Evolutionary conservation across 441 rosid genomes (phyloP).

Genomic region (Arabidopsis hybrid): DNA sequence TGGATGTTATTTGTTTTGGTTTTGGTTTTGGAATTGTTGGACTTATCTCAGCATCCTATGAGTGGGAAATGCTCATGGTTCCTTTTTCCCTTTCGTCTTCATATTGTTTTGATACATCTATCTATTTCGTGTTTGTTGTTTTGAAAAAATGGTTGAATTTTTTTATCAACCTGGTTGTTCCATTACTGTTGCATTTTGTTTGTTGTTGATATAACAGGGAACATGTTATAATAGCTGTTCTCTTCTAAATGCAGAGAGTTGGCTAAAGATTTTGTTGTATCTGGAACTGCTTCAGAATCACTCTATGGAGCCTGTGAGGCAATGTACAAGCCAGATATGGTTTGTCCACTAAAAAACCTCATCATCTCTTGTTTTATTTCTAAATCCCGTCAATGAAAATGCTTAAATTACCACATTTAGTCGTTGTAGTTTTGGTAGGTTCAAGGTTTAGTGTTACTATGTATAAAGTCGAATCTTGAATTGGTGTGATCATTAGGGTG

Average conservation of each 20-base stretch:
- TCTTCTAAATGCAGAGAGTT: constrained; percentile 67
- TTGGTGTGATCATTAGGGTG: not conserved
- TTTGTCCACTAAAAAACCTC: constrained; percentile 43
- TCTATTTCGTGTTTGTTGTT: not conserved
- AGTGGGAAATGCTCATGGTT: constrained; percentile 10
- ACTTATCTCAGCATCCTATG: constrained; percentile 14
- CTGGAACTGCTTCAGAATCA: constrained; percentile 94
- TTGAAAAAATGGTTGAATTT: not conserved
- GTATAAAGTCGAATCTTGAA: not conserved
- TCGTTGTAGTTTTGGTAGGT: not conserved
- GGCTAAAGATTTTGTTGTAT: constrained; percentile 95
- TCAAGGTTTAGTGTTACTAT: not conserved
- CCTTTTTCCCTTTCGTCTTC: not conserved
- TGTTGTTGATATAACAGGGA: constrained; percentile 29
- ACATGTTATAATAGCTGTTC: not conserved
- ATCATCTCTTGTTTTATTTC: constrained; percentile 1
- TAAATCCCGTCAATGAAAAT: not conserved
- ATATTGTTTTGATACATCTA: not conserved
- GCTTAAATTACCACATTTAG: not conserved
- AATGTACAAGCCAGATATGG: constrained; percentile 93
- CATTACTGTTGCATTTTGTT: not conserved
- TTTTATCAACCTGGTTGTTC: not conserved
- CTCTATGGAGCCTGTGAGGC: constrained; percentile 97
- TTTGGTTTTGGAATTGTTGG: not conserved
- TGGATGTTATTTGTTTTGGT: not conserved